Conservation (phyloP, 345 rosid genomes). For the Ceriops decandra region DNA sequence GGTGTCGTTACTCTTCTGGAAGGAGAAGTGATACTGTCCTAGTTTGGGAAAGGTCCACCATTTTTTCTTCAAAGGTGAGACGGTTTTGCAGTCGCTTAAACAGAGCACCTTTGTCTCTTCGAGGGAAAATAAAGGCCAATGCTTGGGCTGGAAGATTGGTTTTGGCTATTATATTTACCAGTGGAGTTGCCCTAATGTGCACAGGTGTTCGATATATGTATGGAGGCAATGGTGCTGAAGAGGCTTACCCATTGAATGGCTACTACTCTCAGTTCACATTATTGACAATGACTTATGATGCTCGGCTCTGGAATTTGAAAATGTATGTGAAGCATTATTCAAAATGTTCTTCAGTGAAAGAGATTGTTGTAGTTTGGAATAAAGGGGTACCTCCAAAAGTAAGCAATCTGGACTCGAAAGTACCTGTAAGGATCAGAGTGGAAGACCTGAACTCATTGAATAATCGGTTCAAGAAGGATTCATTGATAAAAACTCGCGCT, state of each 20-base stretch:
- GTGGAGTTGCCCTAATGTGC: constrained; percentile 57
- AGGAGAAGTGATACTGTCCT: constrained; percentile 54
- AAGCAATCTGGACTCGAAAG: constrained; percentile 70
- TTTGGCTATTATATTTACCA: constrained; percentile 37
- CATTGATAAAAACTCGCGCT: constrained; percentile 61
- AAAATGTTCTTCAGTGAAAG: constrained; percentile 83
- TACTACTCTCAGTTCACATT: constrained; percentile 83
- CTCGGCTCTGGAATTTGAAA: constrained; percentile 97
- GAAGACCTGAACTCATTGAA: constrained; percentile 72
- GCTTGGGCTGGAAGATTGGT: constrained; percentile 49
- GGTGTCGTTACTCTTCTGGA: constrained; percentile 60
- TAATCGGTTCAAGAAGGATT: constrained; percentile 78
- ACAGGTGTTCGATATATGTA: constrained; percentile 51
- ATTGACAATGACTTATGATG: constrained; percentile 88
- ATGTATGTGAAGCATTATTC: constrained; percentile 91
- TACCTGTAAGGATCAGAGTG: constrained; percentile 79
- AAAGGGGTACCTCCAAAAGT: constrained; percentile 69
- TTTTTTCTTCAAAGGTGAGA: constrained; percentile 58
- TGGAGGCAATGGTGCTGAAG: constrained; percentile 83
- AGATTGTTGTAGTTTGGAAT: constrained; percentile 96
- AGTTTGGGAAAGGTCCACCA: constrained; percentile 47
- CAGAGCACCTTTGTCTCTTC: constrained; percentile 49
- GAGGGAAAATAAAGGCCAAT: constrained; percentile 55
- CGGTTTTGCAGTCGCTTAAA: constrained; percentile 69
- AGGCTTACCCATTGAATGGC: constrained; percentile 60